Evolutionary conservation across 78 protist species (phyloP).

Genomic region (Dictyostelium firmibasis): DNA sequence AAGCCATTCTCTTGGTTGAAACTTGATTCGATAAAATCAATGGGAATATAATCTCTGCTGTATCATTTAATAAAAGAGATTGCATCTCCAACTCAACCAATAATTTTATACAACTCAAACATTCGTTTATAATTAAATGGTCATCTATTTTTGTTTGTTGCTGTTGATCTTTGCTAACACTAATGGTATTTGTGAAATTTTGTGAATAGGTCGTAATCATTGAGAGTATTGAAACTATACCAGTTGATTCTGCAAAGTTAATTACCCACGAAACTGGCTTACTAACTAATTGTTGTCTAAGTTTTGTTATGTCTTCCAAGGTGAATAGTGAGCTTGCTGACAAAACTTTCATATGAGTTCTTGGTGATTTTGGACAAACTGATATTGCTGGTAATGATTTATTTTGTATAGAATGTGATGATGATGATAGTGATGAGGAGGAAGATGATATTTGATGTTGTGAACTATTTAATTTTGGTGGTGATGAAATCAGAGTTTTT

Average conservation of each 20-base stretch:
- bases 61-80: conserved; percentile 45
- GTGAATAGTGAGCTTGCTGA: conserved; percentile 13
- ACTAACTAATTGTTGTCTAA: neutral
- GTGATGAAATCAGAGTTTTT: conserved; percentile 57
- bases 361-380: conserved; percentile 50
- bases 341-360: conserved; percentile 22
- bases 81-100: conserved; percentile 59
- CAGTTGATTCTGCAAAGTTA: conserved; percentile 67
- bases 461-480: conserved; percentile 57
- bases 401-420: neutral
- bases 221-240: conserved; percentile 52
- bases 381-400: neutral
- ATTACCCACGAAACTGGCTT: conserved; percentile 61
- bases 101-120: conserved; percentile 59
- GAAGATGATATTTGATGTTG: neutral
- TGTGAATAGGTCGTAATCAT: conserved; percentile 26
- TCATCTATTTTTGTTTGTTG: conserved; percentile 32
- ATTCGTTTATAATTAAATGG: conserved; percentile 38
- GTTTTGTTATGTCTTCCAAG: conserved; percentile 42
- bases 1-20: conserved; percentile 45
- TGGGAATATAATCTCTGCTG: conserved; percentile 48
- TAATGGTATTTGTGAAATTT: conserved; percentile 12
- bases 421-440: conserved; percentile 16
- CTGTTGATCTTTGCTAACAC: neutral
- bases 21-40: neutral